phyloP scores from a whole-genome alignment of 805 yeast genomes.

The Spathaspora sp. region DNA sequence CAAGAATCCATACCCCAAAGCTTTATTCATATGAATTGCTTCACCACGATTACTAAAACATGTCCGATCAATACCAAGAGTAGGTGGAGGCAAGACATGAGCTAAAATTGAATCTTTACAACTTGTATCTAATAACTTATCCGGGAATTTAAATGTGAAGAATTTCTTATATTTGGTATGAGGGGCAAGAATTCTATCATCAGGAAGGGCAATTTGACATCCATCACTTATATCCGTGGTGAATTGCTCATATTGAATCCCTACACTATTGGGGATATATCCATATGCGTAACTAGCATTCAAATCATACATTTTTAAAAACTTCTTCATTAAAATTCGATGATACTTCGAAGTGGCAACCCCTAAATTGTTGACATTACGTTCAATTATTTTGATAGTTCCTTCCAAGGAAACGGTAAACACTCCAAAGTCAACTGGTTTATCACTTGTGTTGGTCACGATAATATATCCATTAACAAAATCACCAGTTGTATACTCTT shows the following conservation, averaged over 20 bases:
- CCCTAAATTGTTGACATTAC: conserved; percentile 11
- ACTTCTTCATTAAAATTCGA: conserved; percentile 42
- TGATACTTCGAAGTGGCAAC: conserved; percentile 17
- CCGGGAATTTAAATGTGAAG: conserved; percentile 57
- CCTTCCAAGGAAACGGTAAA: conserved; percentile 49
- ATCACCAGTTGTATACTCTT: conserved; percentile 41
- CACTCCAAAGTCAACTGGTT: conserved; percentile 41
- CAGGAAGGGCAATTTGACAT: conserved; percentile 45
- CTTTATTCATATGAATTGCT: conserved; percentile 30
- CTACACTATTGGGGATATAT: conserved; percentile 50
- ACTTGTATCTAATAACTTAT: conserved; percentile 47
- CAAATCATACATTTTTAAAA: conserved; percentile 57
- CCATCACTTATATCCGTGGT: conserved; percentile 45
- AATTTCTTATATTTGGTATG: conserved; percentile 51
- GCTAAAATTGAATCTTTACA: conserved; percentile 44
- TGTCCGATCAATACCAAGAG: conserved; percentile 37
- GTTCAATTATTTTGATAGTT: conserved; percentile 32
- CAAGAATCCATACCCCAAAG: conserved; percentile 54
- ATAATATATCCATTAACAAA: conserved; percentile 43
- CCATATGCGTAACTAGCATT: conserved; percentile 52
- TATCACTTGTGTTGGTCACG: conserved; percentile 43
- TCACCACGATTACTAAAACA: conserved; percentile 33
- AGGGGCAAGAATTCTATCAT: conserved; percentile 47
- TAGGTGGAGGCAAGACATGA: conserved; percentile 42
- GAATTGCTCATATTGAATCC: conserved; percentile 41